Percentiles rank a stretch among this genome's conserved stretches.
Evolutionary conservation across 176 grass and related monocot species (phyloP).

Genomic region (Aegilops tauschii): DNA sequence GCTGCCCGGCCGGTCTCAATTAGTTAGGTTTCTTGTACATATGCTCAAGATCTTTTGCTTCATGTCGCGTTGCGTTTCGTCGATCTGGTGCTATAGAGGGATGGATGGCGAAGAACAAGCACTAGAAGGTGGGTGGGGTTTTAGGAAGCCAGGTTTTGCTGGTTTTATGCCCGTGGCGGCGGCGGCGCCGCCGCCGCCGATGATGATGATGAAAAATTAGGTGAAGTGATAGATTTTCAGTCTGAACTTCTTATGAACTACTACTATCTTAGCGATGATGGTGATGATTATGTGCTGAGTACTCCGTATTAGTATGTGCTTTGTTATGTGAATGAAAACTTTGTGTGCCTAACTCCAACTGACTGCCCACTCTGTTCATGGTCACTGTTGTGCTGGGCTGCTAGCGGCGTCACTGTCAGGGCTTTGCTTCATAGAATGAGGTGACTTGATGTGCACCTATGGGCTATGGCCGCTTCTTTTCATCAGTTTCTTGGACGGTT

Average conservation of each 20-base stretch:
- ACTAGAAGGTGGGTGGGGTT: slow-evolving; percentile 18
- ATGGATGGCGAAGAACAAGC: not conserved
- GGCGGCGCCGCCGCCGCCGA: slow-evolving; percentile 10
- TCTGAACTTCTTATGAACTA: not conserved
- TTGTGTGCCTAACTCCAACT: not conserved
- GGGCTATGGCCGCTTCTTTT: not conserved
- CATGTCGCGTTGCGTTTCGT: slow-evolving; percentile 5
- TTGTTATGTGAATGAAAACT: not conserved
- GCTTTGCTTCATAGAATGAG: slow-evolving; percentile 31
- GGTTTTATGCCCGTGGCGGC: not conserved
- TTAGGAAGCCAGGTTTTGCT: slow-evolving; percentile 38
- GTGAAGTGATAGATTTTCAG: not conserved
- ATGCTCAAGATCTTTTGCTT: slow-evolving; percentile 9
- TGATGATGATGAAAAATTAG: slow-evolving; percentile 39
- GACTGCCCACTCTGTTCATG: not conserved
- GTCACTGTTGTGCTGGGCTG: not conserved
- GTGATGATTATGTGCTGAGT: not conserved
- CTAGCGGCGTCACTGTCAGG: slow-evolving; percentile 6
- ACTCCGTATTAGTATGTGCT: too few relatives aligned
- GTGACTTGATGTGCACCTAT: not conserved
- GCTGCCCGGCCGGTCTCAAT: not conserved
- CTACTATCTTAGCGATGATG: not conserved
- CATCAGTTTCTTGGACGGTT: not conserved
- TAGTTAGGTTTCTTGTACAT: slow-evolving; percentile 45
- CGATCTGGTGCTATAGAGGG: slow-evolving; percentile 33